Evolutionary conservation across 2,329 filamentous ascomycete species (phyloP).

Genomic region (Fusarium algeriense): DNA sequence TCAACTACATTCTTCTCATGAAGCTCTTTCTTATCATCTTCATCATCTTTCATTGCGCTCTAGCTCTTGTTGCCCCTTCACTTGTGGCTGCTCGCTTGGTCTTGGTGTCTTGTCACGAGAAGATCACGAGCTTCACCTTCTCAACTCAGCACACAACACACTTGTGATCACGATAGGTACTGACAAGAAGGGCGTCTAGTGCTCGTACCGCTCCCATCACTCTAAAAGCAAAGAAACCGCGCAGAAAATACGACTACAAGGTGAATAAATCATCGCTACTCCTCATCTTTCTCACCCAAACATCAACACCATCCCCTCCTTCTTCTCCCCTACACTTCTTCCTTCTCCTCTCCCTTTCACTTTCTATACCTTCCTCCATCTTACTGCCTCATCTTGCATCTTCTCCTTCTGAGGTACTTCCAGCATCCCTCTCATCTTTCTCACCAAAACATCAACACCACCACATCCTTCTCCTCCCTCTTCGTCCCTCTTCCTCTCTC

Average conservation of each 20-base stretch:
- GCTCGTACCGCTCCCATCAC: too few relatives aligned
- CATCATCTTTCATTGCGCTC: not conserved
- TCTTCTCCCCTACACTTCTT: not conserved
- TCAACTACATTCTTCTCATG: not conserved
- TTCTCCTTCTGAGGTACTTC: too few relatives aligned
- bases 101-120: slow-evolving; percentile 1
- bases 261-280: not conserved
- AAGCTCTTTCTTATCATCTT: not conserved
- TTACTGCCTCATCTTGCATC: not conserved
- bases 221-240: not conserved
- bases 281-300: too few relatives aligned
- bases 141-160: not conserved
- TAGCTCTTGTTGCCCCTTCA: not conserved
- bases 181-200: not conserved
- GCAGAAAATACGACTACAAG: not conserved
- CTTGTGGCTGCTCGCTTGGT: not conserved
- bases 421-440: too few relatives aligned
- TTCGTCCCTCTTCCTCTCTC: not conserved
- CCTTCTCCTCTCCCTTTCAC: not conserved
- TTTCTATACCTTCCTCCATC: not conserved
- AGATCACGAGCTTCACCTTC: not conserved
- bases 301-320: too few relatives aligned
- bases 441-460: not conserved
- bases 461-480: too few relatives aligned
- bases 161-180: not conserved